Percentiles rank a stretch among this genome's conserved stretches.
Conservation (phyloP, 257 asterid genomes). For the Solanum tarijense region DNA sequence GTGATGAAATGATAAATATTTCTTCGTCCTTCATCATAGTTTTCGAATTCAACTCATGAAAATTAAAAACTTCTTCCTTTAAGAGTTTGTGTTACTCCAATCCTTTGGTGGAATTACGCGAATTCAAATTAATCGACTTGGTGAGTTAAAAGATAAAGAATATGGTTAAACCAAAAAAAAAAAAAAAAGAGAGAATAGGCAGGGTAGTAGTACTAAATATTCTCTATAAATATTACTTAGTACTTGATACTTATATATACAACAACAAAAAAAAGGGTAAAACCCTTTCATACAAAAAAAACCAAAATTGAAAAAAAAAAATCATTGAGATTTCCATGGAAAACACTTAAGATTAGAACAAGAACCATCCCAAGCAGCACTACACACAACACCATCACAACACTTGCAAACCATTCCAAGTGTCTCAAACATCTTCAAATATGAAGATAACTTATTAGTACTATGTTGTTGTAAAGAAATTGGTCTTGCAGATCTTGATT, state of each 20-base stretch:
- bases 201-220: not conserved
- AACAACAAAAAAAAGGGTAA: not conserved
- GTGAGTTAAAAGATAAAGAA: not conserved
- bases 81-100: not conserved
- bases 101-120: not conserved
- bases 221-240: not conserved
- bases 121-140: not conserved
- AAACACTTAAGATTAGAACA: conserved; percentile 25
- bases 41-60: not conserved
- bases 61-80: not conserved
- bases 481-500: not conserved
- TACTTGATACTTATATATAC: not conserved
- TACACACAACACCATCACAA: conserved; percentile 16
- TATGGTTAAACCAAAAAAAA: not conserved
- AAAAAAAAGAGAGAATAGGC: not conserved
- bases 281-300: not conserved
- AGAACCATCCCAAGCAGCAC: conserved; percentile 17
- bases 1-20: no score
- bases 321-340: conserved; percentile 25
- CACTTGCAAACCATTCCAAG: conserved; percentile 42
- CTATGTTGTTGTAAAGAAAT: not conserved
- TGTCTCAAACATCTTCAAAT: conserved; percentile 2
- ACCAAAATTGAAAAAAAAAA: not conserved
- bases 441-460: not conserved
- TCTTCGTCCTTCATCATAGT: no score